Evolutionary conservation across 148 eudicot species (phyloP), one percentile per base, ranked within the genome.

Genomic region (Polygonum maritimum): DNA sequence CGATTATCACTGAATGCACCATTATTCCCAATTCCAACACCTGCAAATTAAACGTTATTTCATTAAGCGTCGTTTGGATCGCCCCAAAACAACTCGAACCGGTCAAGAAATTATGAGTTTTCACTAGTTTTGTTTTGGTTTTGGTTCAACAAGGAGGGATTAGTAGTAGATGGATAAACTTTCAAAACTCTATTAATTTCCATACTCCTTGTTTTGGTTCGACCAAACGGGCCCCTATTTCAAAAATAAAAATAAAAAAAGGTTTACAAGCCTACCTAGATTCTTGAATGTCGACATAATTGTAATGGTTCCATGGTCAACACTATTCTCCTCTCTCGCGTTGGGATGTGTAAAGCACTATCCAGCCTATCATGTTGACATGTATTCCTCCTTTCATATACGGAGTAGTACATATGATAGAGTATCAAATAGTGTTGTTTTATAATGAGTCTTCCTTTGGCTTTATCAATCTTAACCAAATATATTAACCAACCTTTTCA

Each of bases 1-100:
- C 97, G 26, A 91, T 94, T 6, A 94, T 86, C 35, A 93, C 87
- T 6, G 98, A 93, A 75, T 93, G 98, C 12, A 93, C 97, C 78
- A 91, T 80, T 63, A 93, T 88, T 75, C 98, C 97, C 76, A 93
- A 18, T 76, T 93, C 98, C 83, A 93, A 65, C 39, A 93, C 98
- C 98, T 93, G 74, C 4, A 13, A 51, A 2, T 51, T 15, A 51
- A 26, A 26, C 31, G 31, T 51, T 51, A 13, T 13, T 51, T 51
- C 16, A 48, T 48, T 48, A 48, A n/a, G n/a, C n/a, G n/a, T n/a
- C 14, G 13, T 48, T 48, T 8, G 8, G 31, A 26, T 26, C 31
- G 31, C 31, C 31, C 31, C 31, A 26, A 26, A 26, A 26, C 31
- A 1, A 0, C 31, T 26, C 31, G 31, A 26, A 26, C 31, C 31